Percentiles rank a stretch among this genome's conserved stretches.
These are phyloP conservation scores for Dioscorea zingiberensis DNA, from an alignment of 106 monocot genomes.

Conservation along the genomic window DNA sequence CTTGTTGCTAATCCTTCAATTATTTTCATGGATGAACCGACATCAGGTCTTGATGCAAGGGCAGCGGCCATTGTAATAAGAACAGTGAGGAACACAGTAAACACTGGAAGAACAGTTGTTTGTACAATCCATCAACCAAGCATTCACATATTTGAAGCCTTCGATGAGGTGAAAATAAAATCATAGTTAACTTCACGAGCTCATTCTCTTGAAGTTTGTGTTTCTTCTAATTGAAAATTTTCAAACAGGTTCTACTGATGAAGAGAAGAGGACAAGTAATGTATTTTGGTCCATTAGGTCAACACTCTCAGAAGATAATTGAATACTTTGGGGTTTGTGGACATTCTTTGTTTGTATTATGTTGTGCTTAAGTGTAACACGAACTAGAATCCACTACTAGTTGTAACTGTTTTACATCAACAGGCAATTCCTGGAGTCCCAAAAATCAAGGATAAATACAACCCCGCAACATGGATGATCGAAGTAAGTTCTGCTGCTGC, in stretches of 20 bases:
- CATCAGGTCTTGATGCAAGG: constrained; percentile 63
- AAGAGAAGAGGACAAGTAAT: constrained; percentile 62
- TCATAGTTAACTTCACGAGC: too few species aligned
- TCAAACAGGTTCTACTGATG: constrained; percentile 34
- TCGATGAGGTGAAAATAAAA: constrained; percentile 39
- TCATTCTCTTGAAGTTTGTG: too few species aligned
- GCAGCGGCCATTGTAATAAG: constrained; percentile 69
- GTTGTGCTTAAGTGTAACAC: not conserved
- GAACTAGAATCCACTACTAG: not conserved
- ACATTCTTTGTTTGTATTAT: not conserved
- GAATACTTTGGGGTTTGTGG: constrained; percentile 53
- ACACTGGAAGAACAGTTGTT: constrained; percentile 62
- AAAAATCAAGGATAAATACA: not conserved
- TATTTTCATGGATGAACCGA: constrained; percentile 70
- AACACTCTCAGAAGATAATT: constrained; percentile 36
- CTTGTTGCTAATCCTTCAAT: constrained; percentile 65
- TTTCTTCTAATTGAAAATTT: not conserved
- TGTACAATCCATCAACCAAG: constrained; percentile 68
- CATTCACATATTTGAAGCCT: constrained; percentile 62
- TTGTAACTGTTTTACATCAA: not conserved
- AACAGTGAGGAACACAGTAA: constrained; percentile 52
- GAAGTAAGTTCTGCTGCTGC: not conserved
- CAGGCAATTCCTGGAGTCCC: constrained; percentile 16
- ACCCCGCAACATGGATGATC: not conserved
- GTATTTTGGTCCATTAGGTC: constrained; percentile 47